These are phyloP conservation scores for Xylariaceae sp. DNA, from an alignment of 2,329 filamentous ascomycete genomes.

Conservation along the genomic window DNA sequence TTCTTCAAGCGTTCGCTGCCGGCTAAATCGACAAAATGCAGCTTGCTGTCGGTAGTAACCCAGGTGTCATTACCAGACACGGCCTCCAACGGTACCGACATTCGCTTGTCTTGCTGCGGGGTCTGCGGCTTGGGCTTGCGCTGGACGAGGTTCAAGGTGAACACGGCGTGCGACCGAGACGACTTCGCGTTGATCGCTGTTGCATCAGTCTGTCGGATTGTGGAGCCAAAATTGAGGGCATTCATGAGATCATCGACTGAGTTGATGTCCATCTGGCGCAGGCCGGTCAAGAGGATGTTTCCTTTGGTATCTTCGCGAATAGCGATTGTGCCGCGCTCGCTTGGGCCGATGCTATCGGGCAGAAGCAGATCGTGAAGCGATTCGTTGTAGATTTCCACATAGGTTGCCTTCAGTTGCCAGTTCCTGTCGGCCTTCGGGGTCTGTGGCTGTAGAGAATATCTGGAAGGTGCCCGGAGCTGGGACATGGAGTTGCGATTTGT, in stretches of 20 bases:
- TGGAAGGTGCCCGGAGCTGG: conserved; percentile 73
- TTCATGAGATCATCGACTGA: conserved; percentile 87
- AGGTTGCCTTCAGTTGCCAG: conserved; percentile 91
- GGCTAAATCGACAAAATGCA: conserved; percentile 96
- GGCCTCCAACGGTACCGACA: conserved; percentile 80
- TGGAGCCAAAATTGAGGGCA: conserved; percentile 86
- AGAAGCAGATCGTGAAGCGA: conserved; percentile 86
- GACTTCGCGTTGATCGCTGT: conserved; percentile 98
- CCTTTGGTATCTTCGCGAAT: conserved; percentile 94
- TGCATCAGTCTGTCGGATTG: conserved; percentile 92
- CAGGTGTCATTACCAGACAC: conserved; percentile 62
- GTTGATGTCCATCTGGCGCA: conserved; percentile 83
- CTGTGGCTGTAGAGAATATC: conserved; percentile 62
- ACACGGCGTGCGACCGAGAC: conserved; percentile 94
- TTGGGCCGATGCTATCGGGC: conserved; percentile 63
- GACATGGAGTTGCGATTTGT: conserved; percentile 65
- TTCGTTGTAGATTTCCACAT: conserved; percentile 98
- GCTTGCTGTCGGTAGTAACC: conserved; percentile 92
- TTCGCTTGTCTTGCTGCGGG: conserved; percentile 70
- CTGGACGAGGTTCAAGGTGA: conserved; percentile 90
- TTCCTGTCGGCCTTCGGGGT: conserved; percentile 60
- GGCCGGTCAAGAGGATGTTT: conserved; percentile 86
- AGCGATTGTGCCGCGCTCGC: conserved; percentile 74
- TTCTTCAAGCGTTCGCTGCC: conserved; percentile 97
- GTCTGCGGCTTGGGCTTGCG: conserved; percentile 61